Evolutionary conservation across 805 yeast genomes (phyloP).

Genomic region (Starmerella sp.): DNA sequence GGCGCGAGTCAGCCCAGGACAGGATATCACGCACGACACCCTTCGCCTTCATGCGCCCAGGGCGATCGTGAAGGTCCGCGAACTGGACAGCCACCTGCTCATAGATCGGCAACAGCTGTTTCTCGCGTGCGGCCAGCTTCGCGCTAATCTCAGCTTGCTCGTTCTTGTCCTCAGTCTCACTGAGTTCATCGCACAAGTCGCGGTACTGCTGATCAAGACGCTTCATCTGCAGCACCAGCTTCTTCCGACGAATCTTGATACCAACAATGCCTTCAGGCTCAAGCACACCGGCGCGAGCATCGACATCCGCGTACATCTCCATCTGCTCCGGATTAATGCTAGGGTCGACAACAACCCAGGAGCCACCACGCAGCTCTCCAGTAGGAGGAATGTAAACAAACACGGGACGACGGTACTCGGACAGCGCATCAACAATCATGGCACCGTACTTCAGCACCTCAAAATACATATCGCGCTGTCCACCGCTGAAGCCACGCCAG

Average conservation of each 20-base stretch:
- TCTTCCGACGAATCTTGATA: slow-evolving; percentile 91
- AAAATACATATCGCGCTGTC: slow-evolving; percentile 98
- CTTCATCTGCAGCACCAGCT: slow-evolving; percentile 78
- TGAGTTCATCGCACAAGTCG: slow-evolving; percentile 43
- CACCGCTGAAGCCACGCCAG: slow-evolving; percentile 99
- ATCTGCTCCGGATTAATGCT: slow-evolving; percentile 92
- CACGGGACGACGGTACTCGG: slow-evolving; percentile 91
- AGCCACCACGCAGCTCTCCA: slow-evolving; percentile 99
- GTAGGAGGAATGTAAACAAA: slow-evolving; percentile 95
- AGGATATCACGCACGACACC: slow-evolving; percentile 78
- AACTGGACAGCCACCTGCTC: slow-evolving; percentile 88
- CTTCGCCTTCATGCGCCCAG: slow-evolving; percentile 95
- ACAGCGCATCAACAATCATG: slow-evolving; percentile 91
- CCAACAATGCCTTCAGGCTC: slow-evolving; percentile 99
- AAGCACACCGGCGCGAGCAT: slow-evolving; percentile 92
- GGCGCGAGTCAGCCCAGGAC: slow-evolving; percentile 78
- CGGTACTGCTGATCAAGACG: slow-evolving; percentile 74
- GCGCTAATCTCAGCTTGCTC: slow-evolving; percentile 55
- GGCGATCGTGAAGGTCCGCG: slow-evolving; percentile 95
- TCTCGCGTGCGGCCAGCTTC: slow-evolving; percentile 68
- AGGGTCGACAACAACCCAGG: slow-evolving; percentile 99
- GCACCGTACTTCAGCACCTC: slow-evolving; percentile 97
- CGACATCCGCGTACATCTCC: slow-evolving; percentile 98
- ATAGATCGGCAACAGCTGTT: slow-evolving; percentile 70
- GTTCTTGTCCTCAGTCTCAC: slow-evolving; percentile 43